Percentiles rank a stretch among this genome's conserved stretches.
Evolutionary conservation across 495 filamentous ascomycete genomes (phyloP).

Genomic region (Cladorrhinum samala): DNA sequence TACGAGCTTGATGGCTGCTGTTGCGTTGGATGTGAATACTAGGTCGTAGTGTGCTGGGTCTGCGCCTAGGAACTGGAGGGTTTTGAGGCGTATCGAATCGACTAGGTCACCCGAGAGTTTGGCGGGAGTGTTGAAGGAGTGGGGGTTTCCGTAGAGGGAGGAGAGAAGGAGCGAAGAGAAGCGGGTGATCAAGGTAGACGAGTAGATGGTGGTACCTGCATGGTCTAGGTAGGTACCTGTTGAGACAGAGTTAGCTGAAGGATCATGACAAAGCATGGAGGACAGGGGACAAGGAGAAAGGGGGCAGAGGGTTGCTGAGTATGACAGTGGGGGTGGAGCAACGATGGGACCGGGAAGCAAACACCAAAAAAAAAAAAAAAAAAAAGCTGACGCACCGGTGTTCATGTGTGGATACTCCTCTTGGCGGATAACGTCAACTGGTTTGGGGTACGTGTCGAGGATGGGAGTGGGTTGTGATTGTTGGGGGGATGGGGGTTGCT

Average conservation of each 20-base stretch:
- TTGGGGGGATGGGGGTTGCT: neutral
- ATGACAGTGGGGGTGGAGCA: no score
- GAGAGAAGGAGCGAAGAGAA: constrained; percentile 53
- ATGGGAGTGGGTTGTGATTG: neutral
- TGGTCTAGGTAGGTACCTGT: constrained; percentile 67
- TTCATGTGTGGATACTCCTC: constrained; percentile 46
- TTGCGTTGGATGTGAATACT: constrained; percentile 87
- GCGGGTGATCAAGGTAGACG: constrained; percentile 53
- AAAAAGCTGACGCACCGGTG: constrained; percentile 28
- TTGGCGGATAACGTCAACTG: constrained; percentile 37
- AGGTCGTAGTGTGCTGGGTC: constrained; percentile 79
- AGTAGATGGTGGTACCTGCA: constrained; percentile 66
- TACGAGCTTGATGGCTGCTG: constrained; percentile 81
- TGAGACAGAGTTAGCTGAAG: no score
- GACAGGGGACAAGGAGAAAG: no score
- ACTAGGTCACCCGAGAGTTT: constrained; percentile 54
- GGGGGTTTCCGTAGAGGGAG: constrained; percentile 68
- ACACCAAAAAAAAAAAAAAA: no score
- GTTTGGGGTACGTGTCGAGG: constrained; percentile 23
- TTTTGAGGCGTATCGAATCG: constrained; percentile 52
- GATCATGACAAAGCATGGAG: no score
- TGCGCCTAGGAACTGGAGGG: constrained; percentile 78
- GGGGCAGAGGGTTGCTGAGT: no score
- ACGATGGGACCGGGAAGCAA: no score
- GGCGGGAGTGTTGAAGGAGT: constrained; percentile 63